Percentiles rank a stretch among this genome's conserved stretches.
These are phyloP conservation scores for Heliamphora ciliata DNA, from an alignment of 179 eudicot genomes.

Conservation along the genomic window DNA sequence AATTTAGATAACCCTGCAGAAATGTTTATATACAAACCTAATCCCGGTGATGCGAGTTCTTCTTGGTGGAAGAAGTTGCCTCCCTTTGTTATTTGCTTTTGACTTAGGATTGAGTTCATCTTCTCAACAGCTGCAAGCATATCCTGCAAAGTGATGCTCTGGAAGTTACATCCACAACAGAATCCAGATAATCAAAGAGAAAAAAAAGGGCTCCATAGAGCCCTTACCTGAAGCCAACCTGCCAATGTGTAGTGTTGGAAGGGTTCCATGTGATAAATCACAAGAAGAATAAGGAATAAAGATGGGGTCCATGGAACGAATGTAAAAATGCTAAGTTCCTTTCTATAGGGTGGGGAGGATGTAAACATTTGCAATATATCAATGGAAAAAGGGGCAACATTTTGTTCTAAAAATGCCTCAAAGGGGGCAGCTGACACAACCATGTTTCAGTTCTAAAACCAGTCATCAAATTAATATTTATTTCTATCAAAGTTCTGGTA, in stretches of 20 bases:
- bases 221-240: background rate
- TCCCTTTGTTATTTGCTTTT: slow-evolving; percentile 26
- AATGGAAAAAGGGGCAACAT: no score
- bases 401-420: no score
- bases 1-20: background rate
- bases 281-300: no score
- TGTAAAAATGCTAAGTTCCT: no score
- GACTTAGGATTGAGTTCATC: slow-evolving; percentile 45
- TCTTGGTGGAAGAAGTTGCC: slow-evolving; percentile 52
- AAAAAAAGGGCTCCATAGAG: background rate
- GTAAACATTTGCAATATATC: no score
- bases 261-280: no score
- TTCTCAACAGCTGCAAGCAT: slow-evolving; percentile 67
- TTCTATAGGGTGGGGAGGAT: no score
- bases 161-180: background rate
- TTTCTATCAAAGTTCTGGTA: background rate
- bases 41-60: slow-evolving; percentile 59
- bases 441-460: no score
- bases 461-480: background rate
- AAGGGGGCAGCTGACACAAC: no score
- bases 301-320: no score
- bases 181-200: background rate
- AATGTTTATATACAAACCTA: slow-evolving; percentile 44
- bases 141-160: slow-evolving; percentile 40
- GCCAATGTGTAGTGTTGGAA: no score